Evolutionary conservation across 768 basidiomycete species (phyloP), one percentile per base, ranked within the genome.

Genomic region (Kwoniella sp.): DNA sequence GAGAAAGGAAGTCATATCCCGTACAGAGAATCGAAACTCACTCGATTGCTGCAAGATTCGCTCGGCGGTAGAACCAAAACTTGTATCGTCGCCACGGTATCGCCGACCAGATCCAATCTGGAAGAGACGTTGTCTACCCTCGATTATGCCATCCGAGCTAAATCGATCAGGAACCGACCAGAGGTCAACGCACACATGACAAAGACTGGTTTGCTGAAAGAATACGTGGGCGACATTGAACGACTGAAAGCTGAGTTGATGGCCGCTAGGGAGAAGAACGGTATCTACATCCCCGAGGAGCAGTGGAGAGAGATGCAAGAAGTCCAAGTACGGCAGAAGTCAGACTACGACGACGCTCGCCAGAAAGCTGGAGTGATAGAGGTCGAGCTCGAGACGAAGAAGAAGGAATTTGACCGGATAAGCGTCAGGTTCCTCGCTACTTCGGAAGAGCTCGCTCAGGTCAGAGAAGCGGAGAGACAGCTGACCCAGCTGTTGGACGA

Each of bases 91-190:
- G 96, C 94, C 0, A 98, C 96, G 5, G 87, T 97, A 73, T 95
- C 93, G 9, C 95, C 96, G 0, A 91, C 92, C 4, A 87, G 91
- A 25, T 91, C 88, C 26, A 97, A 95, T 77, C 86, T 95, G 83
- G 96, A 99, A 81, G 96, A 98, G 81, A 98, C 96, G 0, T 86
- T 96, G 22, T 96, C 94, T 2, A 99, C 96, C 0, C 88, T 99
- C 50, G 93, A 97, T 79, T 99, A 99, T 73, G 95, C 96, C 30
- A 86, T 92, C 52, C 88, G 92, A 26, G 96, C 96, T 29, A 97
- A 95, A 79, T 90, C 91, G 26, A 98, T 99, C 75, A 87, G 88
- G 56, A 98, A 98, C 82, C 89, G 90, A 73, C 96, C 96, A 8
- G 94, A 98, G 80, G 82, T 96, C 41, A 98, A 98, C 81, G 91